These are phyloP conservation scores for Phytopythium vexans DNA, from an alignment of 352 stramenopile species.

Conservation along the genomic window DNA sequence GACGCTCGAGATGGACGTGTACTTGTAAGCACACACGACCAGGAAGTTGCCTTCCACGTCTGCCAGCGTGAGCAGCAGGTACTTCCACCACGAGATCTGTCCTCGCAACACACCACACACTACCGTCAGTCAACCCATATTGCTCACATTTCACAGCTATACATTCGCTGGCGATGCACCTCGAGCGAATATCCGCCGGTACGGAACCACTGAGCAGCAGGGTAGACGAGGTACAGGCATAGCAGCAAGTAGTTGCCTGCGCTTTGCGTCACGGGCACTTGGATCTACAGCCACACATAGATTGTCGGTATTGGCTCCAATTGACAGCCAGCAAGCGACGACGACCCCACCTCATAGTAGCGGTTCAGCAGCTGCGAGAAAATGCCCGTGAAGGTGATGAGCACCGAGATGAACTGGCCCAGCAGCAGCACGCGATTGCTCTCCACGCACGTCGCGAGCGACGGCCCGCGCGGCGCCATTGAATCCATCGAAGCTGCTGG, in stretches of 20 bases:
- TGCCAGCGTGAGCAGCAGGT: conserved; percentile 88
- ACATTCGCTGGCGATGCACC: conserved; percentile 6
- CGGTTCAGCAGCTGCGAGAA: conserved; percentile 83
- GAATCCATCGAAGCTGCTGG: too few relatives aligned
- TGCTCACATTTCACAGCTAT: not conserved
- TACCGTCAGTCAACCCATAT: conserved; percentile 4
- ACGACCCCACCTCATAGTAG: conserved; percentile 60
- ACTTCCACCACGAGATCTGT: conserved; percentile 82
- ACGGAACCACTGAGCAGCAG: conserved; percentile 33
- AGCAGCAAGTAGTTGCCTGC: conserved; percentile 69
- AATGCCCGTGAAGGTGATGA: conserved; percentile 86
- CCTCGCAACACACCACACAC: not conserved
- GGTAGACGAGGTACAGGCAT: conserved; percentile 49
- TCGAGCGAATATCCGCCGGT: conserved; percentile 51
- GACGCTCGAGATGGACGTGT: conserved; percentile 94
- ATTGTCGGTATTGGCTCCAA: not conserved
- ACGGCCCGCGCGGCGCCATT: conserved; percentile 1
- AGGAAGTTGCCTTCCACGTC: conserved; percentile 97
- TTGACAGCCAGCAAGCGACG: conserved; percentile 1
- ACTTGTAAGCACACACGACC: conserved; percentile 94
- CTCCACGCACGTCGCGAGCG: conserved; percentile 26
- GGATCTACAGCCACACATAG: conserved; percentile 45
- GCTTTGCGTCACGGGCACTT: conserved; percentile 74
- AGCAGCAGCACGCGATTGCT: conserved; percentile 59
- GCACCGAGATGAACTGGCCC: conserved; percentile 86